A percentile compares a stretch with the other conserved stretches of the same genome.
Conservation (phyloP, 768 basidiomycete genomes). For the Pilatotrama ljubarskyi region DNA sequence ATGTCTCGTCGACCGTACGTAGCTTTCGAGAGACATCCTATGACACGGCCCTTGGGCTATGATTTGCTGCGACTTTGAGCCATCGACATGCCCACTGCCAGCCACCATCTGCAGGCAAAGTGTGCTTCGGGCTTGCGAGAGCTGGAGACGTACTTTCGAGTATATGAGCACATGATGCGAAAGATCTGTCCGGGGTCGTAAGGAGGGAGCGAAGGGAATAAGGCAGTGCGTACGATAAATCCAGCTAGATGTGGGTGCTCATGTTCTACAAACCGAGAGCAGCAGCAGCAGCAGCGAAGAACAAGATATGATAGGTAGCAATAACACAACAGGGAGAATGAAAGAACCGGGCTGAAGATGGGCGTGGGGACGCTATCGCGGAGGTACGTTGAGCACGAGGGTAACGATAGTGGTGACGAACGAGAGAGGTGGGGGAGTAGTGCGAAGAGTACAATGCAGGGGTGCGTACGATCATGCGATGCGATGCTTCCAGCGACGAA, state of each 20-base stretch:
- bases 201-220: not conserved
- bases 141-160: slow-evolving; percentile 1
- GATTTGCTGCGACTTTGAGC: not conserved
- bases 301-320: slow-evolving; percentile 17
- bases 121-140: not conserved
- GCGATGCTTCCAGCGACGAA: slow-evolving; percentile 11
- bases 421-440: not conserved
- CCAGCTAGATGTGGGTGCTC: slow-evolving; percentile 14
- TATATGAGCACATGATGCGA: not conserved
- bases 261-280: slow-evolving; percentile 4
- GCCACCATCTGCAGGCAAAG: not conserved
- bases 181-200: slow-evolving; percentile 2
- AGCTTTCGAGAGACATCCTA: not conserved
- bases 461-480: slow-evolving; percentile 21
- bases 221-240: slow-evolving; percentile 17
- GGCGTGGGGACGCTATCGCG: not conserved
- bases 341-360: not conserved
- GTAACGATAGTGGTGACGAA: not conserved
- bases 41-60: not conserved
- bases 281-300: not conserved
- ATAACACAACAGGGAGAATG: slow-evolving; percentile 23
- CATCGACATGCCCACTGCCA: not conserved
- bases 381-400: not conserved
- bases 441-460: slow-evolving; percentile 13
- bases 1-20: not conserved